A percentile compares a stretch with the other conserved stretches of the same genome.
Evolutionary conservation across 1,284 basidiomycete genomes (phyloP).

Genomic region (Peniophora sp.): DNA sequence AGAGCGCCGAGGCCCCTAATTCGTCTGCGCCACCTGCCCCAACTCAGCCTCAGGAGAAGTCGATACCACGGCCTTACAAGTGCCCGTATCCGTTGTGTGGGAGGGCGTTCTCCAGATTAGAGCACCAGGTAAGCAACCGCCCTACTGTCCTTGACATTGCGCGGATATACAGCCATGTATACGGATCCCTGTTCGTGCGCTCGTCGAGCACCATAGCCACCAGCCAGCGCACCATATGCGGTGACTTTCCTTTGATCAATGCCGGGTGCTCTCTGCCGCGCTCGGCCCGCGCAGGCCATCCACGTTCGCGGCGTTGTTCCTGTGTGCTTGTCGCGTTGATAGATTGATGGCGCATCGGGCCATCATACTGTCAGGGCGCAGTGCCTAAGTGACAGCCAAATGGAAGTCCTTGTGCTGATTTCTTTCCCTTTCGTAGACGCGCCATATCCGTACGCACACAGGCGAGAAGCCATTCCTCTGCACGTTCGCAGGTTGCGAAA

Average conservation of each 20-base stretch:
- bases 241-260: conserved; percentile 2
- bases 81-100: conserved; percentile 91
- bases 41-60: conserved; percentile 37
- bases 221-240: conserved; percentile 3
- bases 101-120: conserved; percentile 83
- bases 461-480: conserved; percentile 97
- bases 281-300: no score
- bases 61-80: conserved; percentile 81
- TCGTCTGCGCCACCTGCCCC: not conserved
- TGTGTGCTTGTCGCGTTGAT: no score
- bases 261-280: no score
- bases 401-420: conserved; percentile 9
- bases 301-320: no score
- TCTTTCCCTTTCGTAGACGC: conserved; percentile 54
- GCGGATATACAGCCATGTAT: no score
- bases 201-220: conserved; percentile 5
- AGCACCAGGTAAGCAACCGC: conserved; percentile 70
- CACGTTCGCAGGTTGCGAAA: conserved; percentile 92
- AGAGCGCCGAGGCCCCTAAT: no score
- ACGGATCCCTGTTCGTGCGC: no score
- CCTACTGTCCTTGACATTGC: no score
- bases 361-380: no score
- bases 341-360: no score
- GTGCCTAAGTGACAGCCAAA: no score
- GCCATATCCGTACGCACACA: conserved; percentile 96